A percentile compares a stretch with the other conserved stretches of the same genome.
phyloP scores from a whole-genome alignment of 441 rosid species.

The Theobroma grandiflorum region DNA sequence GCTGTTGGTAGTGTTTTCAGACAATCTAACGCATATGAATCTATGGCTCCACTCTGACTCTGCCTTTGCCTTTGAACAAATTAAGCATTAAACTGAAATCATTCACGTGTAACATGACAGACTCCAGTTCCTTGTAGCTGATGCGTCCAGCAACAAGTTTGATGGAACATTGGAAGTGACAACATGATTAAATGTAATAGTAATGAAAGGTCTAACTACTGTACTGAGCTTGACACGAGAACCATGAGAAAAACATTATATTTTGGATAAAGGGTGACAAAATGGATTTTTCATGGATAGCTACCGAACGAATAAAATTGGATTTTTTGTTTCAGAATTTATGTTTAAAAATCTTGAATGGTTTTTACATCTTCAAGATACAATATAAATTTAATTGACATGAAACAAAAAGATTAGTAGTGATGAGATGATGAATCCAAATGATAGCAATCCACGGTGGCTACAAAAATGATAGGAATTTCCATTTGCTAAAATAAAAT shows the following conservation, averaged over 20 bases:
- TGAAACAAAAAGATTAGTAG: too few relatives aligned
- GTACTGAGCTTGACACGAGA: not conserved
- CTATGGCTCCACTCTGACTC: not conserved
- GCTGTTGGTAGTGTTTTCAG: too few relatives aligned
- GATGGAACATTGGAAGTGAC: constrained; percentile 12
- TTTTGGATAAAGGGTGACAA: not conserved
- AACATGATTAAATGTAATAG: not conserved
- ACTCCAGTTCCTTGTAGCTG: not conserved
- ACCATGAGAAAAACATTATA: not conserved
- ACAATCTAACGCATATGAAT: too few relatives aligned
- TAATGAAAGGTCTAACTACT: not conserved
- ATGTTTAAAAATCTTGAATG: too few relatives aligned
- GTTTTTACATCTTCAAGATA: too few relatives aligned
- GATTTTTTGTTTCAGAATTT: not conserved
- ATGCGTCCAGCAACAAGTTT: not conserved
- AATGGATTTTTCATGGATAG: not conserved
- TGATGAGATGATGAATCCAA: too few relatives aligned
- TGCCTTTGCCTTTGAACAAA: not conserved
- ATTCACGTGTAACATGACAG: not conserved
- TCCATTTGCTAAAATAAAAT: too few relatives aligned
- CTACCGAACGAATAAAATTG: not conserved
- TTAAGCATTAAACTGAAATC: not conserved
- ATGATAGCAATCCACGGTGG: too few relatives aligned
- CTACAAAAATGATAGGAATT: too few relatives aligned
- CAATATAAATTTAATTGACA: too few relatives aligned